Evolutionary conservation across 768 basidiomycete genomes (phyloP).

Genomic region (Epithele typhae): DNA sequence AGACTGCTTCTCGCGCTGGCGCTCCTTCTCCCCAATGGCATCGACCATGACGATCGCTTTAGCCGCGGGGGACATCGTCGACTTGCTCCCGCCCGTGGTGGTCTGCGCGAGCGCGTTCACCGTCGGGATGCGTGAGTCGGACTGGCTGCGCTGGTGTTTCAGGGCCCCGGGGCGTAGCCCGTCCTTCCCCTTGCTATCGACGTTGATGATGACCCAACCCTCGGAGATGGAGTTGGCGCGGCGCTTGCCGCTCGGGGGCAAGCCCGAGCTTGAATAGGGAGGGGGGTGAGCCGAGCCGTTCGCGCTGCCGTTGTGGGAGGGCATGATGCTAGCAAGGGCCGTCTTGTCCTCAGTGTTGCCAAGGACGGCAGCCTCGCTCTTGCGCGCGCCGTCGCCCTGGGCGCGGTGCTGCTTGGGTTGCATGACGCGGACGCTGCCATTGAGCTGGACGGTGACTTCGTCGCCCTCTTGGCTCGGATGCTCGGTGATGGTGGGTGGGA

Average conservation of each 20-base stretch:
- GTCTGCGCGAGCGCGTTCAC: constrained; percentile 12
- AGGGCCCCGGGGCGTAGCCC: constrained; percentile 1
- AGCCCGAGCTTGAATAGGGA: background rate
- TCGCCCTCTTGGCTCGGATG: constrained; percentile 19
- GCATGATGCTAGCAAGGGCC: background rate
- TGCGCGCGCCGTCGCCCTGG: constrained; percentile 39
- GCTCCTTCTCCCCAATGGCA: constrained; percentile 44
- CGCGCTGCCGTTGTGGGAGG: constrained; percentile 1
- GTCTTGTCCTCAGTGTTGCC: constrained; percentile 36
- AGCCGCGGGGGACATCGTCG: constrained; percentile 43
- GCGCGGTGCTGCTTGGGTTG: constrained; percentile 49
- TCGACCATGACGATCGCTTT: constrained; percentile 64
- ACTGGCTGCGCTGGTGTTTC: constrained; percentile 18
- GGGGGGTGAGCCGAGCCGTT: background rate
- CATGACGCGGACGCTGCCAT: constrained; percentile 38
- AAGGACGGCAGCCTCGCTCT: constrained; percentile 62
- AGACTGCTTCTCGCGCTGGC: constrained; percentile 19
- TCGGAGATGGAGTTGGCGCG: constrained; percentile 17
- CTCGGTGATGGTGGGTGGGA: constrained; percentile 22
- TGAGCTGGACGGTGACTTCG: constrained; percentile 6
- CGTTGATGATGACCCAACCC: constrained; percentile 28
- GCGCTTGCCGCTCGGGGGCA: background rate
- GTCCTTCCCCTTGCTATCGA: constrained; percentile 16
- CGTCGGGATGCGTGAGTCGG: constrained; percentile 21
- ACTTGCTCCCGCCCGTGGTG: constrained; percentile 13